Evolutionary conservation across 2,329 filamentous ascomycete genomes (phyloP).

Genomic region (Pseudogymnoascus sp.): DNA sequence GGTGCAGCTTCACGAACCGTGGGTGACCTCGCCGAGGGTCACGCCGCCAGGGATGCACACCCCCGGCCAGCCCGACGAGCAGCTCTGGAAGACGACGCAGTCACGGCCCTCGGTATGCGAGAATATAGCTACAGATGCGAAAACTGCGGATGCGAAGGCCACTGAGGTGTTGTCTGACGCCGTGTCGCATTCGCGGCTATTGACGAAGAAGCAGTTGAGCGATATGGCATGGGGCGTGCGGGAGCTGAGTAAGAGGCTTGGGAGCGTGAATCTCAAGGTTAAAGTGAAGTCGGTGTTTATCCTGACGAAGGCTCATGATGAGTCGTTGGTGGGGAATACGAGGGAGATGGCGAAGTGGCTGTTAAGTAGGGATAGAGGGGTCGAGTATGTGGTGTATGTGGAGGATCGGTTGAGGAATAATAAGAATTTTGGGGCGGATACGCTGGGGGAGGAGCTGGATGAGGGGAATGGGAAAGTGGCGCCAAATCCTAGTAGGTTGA

Average conservation of each 20-base stretch:
- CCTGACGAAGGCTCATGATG: conserved; percentile 86
- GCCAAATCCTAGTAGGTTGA: conserved; percentile 43
- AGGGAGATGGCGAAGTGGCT: conserved; percentile 76
- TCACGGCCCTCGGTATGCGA: neutral
- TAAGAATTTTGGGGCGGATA: conserved; percentile 64
- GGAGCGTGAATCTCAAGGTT: conserved; percentile 74
- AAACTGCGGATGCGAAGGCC: conserved; percentile 1
- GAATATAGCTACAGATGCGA: neutral
- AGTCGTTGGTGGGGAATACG: conserved; percentile 68
- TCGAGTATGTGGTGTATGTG: conserved; percentile 72
- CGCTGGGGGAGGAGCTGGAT: conserved; percentile 41
- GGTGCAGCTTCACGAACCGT: neutral
- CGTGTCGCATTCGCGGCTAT: conserved; percentile 55
- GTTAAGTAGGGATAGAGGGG: conserved; percentile 59
- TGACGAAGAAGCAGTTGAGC: conserved; percentile 89
- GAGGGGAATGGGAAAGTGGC: conserved; percentile 27
- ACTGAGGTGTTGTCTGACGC: neutral
- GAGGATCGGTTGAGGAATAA: conserved; percentile 68
- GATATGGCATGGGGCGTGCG: conserved; percentile 97
- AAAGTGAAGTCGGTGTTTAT: conserved; percentile 79
- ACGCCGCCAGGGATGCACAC: neutral
- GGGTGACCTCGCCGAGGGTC: neutral
- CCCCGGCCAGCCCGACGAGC: conserved; percentile 49
- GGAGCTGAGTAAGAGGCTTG: conserved; percentile 78
- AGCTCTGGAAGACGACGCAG: conserved; percentile 40